Base-by-base conservation (phyloP, 495 filamentous ascomycete genomes). In the Penicillium tannophilum region DNA sequence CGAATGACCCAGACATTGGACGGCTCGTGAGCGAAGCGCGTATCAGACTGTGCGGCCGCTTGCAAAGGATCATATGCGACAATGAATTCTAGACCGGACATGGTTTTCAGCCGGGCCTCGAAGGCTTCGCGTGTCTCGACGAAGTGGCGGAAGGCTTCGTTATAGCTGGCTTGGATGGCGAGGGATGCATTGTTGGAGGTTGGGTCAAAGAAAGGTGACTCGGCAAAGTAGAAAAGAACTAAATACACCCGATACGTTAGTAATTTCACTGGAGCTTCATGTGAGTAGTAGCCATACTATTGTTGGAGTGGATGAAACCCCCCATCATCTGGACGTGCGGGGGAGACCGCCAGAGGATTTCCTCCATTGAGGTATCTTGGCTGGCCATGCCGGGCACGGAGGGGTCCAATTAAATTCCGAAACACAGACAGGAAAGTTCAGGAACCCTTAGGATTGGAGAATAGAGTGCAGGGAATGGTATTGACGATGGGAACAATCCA, bases 1-100 rank as follows among this genome's bases (percentile, higher is more conserved):
- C 91, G 87, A 56, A 98, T 91, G 2, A 96, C 89, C 91, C 91
- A 98, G 20, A 96, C 82, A 20, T 91, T 90, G 17, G 81, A 84
- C 5, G 77, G 70, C 42, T 81, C 74, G 39, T 71, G 70, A 16
- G 80, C 79, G 36, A 76, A 75, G 3, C 81, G 85, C 5, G 84
- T 87, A 36, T 82, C 83, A 0, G 86, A 82, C 1, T 82, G 81
- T 33, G 82, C 86, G 36, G 88, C 86, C 41, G 86, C 86, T 63
- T 79, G 75, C 35, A 80, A 63, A 5, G 89, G 89, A 60, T 90
- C 88, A 58, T 90, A 86, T n/a, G 84, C 83, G 42, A 93, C 88
- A 50, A 92, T 78, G 68, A 90, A 95, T 67, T 93, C 91, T 53
- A 92, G 71, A 1, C 94, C 94, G 28, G 87, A 86, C 88, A 94